These are phyloP conservation scores for Pinus tabuliformis DNA, from an alignment of 75 land plant genomes.

Conservation along the genomic window DNA sequence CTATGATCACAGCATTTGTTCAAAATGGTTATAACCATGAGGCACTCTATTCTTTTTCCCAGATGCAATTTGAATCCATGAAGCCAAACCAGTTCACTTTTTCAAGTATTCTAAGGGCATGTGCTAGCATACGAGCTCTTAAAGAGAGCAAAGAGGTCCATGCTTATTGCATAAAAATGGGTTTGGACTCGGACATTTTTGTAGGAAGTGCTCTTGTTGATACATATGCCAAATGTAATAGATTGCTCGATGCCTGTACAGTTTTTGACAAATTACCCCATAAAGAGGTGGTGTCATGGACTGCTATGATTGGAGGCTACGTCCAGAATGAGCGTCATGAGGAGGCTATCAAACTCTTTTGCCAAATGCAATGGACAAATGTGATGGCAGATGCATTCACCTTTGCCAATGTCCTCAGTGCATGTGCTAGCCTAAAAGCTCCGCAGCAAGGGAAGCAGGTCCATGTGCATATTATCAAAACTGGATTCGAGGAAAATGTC, in stretches of 20 bases:
- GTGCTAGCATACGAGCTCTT: constrained; percentile 25
- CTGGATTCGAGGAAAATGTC: not conserved
- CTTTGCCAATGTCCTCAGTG: constrained; percentile 4
- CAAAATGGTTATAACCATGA: constrained; percentile 3
- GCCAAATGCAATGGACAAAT: constrained; percentile 26
- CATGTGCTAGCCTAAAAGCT: constrained; percentile 3
- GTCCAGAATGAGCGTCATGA: constrained; percentile 10
- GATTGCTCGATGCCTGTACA: constrained; percentile 6
- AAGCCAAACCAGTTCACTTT: constrained; percentile 29
- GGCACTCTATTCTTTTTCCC: constrained; percentile 21
- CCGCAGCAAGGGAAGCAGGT: constrained; percentile 4
- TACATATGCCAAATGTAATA: constrained; percentile 25
- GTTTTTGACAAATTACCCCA: constrained; percentile 16
- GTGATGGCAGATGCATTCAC: constrained; percentile 13
- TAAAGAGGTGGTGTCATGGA: constrained; percentile 20
- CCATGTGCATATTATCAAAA: not conserved
- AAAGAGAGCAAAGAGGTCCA: constrained; percentile 42
- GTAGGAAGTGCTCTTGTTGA: constrained; percentile 31
- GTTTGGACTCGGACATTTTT: constrained; percentile 11
- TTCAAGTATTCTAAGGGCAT: constrained; percentile 35
- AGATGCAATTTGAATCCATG: constrained; percentile 14
- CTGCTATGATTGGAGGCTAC: constrained; percentile 14
- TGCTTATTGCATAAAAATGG: constrained; percentile 39
- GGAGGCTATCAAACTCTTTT: constrained; percentile 38
- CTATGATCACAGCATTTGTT: constrained; percentile 21